phyloP scores from a whole-genome alignment of 208 protist species.

The Leishmania arabica region DNA sequence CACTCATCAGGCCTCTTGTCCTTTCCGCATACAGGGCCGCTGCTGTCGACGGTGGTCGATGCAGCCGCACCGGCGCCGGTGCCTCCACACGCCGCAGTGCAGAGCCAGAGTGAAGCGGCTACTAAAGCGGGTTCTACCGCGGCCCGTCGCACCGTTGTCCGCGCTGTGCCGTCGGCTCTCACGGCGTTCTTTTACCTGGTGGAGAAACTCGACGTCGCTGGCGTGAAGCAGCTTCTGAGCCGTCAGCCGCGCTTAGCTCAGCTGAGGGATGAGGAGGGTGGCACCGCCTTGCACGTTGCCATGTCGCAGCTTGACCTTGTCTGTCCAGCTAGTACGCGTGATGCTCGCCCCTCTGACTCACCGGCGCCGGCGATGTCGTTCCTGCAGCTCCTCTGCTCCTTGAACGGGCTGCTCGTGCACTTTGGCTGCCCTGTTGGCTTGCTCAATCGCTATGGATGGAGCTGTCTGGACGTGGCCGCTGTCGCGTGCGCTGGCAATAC shows the following conservation, averaged over 20 bases:
- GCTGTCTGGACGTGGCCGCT: constrained; percentile 65
- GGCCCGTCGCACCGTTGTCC: neutral
- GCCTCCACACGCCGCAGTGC: neutral
- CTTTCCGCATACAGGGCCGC: constrained; percentile 7
- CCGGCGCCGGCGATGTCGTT: constrained; percentile 12
- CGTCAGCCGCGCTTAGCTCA: constrained; percentile 30
- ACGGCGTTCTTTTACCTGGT: constrained; percentile 62
- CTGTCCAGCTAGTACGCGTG: neutral
- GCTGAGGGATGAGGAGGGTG: constrained; percentile 61
- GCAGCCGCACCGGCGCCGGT: neutral
- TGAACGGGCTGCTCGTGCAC: constrained; percentile 51
- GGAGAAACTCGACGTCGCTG: constrained; percentile 56
- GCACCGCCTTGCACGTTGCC: constrained; percentile 55
- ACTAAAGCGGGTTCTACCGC: neutral
- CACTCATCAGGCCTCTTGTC: neutral
- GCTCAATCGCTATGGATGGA: constrained; percentile 45
- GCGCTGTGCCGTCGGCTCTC: constrained; percentile 43
- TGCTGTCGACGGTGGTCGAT: neutral
- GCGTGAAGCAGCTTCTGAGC: constrained; percentile 44
- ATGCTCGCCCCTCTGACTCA: neutral
- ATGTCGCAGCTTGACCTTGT: constrained; percentile 28
- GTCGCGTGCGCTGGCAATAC: constrained; percentile 20
- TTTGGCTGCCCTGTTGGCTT: constrained; percentile 35
- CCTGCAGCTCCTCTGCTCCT: constrained; percentile 47
- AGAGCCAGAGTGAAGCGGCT: neutral